A percentile compares a stretch with the other conserved stretches of the same genome.
phyloP scores from a whole-genome alignment of 163 green algal genomes.

The Scenedesmus sp. region DNA sequence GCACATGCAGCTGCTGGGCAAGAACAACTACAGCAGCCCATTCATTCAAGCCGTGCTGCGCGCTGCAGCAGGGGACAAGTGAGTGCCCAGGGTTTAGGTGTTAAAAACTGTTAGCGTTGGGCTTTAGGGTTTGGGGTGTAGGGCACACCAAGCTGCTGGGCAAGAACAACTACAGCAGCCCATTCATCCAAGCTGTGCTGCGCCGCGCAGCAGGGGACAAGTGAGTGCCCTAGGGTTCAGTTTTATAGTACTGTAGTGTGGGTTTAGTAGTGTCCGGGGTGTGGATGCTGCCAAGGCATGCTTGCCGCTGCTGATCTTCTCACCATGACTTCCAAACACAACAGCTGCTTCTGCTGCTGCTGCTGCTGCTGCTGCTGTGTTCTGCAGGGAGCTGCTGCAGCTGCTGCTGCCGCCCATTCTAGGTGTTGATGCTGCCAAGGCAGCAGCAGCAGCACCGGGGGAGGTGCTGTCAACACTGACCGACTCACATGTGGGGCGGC shows the following conservation, averaged over 20 bases:
- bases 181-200: too few relatives aligned
- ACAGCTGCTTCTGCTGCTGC: not conserved
- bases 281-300: not conserved
- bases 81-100: not conserved
- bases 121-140: not conserved
- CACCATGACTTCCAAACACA: not conserved
- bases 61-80: not conserved
- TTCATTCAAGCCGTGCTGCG: not conserved
- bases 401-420: conserved; percentile 50
- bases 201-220: not conserved
- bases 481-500: conserved; percentile 60
- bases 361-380: conserved; percentile 1
- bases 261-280: not conserved
- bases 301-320: not conserved
- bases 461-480: conserved; percentile 57
- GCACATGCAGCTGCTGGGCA: not conserved
- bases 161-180: conserved; percentile 39
- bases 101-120: not conserved
- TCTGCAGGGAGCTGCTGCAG: conserved; percentile 55
- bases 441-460: conserved; percentile 19
- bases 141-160: not conserved
- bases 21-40: not conserved
- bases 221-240: conserved; percentile 20
- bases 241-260: not conserved
- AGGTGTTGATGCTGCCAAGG: conserved; percentile 22